Conservation (phyloP, 441 rosid species). For the Macaranga tanarius region DNA sequence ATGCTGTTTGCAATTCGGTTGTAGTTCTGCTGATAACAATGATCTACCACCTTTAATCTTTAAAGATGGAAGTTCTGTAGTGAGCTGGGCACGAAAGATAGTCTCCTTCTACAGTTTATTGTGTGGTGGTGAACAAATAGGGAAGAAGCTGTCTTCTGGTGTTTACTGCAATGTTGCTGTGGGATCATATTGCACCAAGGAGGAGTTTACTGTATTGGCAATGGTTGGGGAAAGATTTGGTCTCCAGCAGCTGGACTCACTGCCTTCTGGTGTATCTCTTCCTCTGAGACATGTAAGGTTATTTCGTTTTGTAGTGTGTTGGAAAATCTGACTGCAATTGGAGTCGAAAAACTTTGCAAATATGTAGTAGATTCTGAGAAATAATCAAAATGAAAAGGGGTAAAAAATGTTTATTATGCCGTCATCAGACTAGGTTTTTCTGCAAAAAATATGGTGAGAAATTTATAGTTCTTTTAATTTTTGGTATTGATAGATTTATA, state of each 20-base stretch:
- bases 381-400: neutral
- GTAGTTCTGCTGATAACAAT: conserved; percentile 44
- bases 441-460: neutral
- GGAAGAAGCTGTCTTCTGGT: conserved; percentile 72
- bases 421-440: neutral
- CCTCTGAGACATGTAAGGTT: conserved; percentile 88
- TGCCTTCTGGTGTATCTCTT: conserved; percentile 93
- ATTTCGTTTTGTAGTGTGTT: conserved; percentile 5
- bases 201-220: conserved; percentile 87
- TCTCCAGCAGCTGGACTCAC: conserved; percentile 75
- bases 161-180: conserved; percentile 68
- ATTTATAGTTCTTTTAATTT: neutral
- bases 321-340: conserved; percentile 8
- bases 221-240: conserved; percentile 99
- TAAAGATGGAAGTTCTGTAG: conserved; percentile 71
- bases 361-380: neutral
- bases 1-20: conserved; percentile 73
- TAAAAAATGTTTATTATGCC: neutral
- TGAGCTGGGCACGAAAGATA: conserved; percentile 81
- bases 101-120: conserved; percentile 83
- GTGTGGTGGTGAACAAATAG: conserved; percentile 71
- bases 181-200: conserved; percentile 73
- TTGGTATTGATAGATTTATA: neutral
- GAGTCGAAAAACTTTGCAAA: neutral
- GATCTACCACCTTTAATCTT: conserved; percentile 75